Evolutionary conservation across 2,329 filamentous ascomycete species (phyloP).

Genomic region (Clarireedia homoeocarpa): DNA sequence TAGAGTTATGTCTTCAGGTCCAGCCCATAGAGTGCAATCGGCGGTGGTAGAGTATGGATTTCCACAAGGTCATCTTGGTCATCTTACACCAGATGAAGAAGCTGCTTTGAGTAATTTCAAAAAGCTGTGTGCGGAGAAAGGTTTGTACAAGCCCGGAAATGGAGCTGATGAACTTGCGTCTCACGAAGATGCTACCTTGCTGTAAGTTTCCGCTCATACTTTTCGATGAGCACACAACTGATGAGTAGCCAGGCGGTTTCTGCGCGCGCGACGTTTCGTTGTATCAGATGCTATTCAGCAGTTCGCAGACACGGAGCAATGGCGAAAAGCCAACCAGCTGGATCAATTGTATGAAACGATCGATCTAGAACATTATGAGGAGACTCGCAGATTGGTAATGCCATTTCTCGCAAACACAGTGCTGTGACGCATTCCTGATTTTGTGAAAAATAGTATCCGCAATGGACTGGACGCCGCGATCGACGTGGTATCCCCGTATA

Average conservation of each 20-base stretch:
- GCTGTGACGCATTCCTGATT: conserved; percentile 8
- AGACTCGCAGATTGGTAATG: conserved; percentile 64
- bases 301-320: conserved; percentile 83
- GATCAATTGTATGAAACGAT: conserved; percentile 79
- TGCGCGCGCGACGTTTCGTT: conserved; percentile 77
- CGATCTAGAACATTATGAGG: conserved; percentile 75
- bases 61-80: conserved; percentile 71
- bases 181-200: conserved; percentile 65
- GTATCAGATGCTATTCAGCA: conserved; percentile 71
- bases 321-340: conserved; percentile 73
- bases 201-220: conserved; percentile 42
- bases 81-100: conserved; percentile 63
- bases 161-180: conserved; percentile 35
- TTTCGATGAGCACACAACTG: neutral
- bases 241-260: conserved; percentile 56
- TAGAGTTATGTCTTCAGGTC: conserved; percentile 22
- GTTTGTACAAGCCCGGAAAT: conserved; percentile 47
- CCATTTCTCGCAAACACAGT: neutral
- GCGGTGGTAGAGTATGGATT: conserved; percentile 43
- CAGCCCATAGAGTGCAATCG: conserved; percentile 28
- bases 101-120: conserved; percentile 67
- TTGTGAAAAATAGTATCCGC: conserved; percentile 59
- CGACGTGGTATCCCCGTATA: conserved; percentile 87
- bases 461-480: conserved; percentile 90
- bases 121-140: conserved; percentile 53